These are phyloP conservation scores for Starmerella stigmatis DNA, from an alignment of 805 yeast species.

Conservation along the genomic window DNA sequence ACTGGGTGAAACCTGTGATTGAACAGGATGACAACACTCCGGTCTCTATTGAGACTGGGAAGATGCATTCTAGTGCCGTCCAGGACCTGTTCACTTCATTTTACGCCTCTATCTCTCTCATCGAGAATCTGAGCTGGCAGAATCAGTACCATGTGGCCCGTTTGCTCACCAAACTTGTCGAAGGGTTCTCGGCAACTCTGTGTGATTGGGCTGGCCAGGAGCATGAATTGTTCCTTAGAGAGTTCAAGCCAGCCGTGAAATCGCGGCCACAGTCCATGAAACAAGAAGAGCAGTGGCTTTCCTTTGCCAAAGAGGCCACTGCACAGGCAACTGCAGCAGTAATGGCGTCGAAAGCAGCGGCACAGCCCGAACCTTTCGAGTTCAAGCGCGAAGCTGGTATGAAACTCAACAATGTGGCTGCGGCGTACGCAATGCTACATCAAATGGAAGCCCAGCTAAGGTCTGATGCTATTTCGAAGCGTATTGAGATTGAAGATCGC, in stretches of 20 bases:
- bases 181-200: constrained; percentile 52
- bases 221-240: constrained; percentile 17
- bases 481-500: constrained; percentile 25
- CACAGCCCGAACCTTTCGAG: constrained; percentile 39
- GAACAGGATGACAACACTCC: constrained; percentile 49
- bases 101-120: constrained; percentile 45
- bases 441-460: constrained; percentile 37
- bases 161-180: constrained; percentile 49
- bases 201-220: constrained; percentile 39
- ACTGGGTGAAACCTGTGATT: constrained; percentile 46
- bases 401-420: constrained; percentile 56
- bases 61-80: constrained; percentile 48
- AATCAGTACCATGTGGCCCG: constrained; percentile 53
- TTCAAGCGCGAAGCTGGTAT: constrained; percentile 57
- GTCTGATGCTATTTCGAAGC: constrained; percentile 42
- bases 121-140: constrained; percentile 55
- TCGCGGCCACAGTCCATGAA: constrained; percentile 1
- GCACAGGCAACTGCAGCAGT: constrained; percentile 23
- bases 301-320: constrained; percentile 31
- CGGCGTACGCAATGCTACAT: constrained; percentile 25
- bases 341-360: constrained; percentile 13
- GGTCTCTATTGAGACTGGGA: constrained; percentile 34
- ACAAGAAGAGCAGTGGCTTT: constrained; percentile 31
- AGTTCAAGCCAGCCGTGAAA: constrained; percentile 4
- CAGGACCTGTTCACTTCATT: constrained; percentile 57